A percentile compares a stretch with the other conserved stretches of the same genome.
Evolutionary conservation across 495 filamentous ascomycete genomes (phyloP).

Genomic region (Hyaloscypha bicolor): DNA sequence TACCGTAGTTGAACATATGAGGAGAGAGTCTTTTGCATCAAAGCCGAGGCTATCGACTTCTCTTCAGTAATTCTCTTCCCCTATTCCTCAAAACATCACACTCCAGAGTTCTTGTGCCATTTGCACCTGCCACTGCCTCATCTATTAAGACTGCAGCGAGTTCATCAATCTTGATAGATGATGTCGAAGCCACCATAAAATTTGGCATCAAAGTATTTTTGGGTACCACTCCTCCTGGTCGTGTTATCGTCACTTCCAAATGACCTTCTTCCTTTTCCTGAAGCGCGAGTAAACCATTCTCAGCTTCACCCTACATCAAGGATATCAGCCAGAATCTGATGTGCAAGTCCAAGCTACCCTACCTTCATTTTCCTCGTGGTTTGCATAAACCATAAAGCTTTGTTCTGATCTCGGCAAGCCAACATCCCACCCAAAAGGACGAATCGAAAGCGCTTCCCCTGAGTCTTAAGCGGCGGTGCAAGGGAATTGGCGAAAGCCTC

Average conservation of each 20-base stretch:
- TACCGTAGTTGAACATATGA: not conserved
- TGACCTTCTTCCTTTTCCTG: slow-evolving; percentile 22
- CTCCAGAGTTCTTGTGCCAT: slow-evolving; percentile 13
- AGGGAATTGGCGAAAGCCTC: slow-evolving; percentile 21
- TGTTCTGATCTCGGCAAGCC: slow-evolving; percentile 25
- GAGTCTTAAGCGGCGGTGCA: slow-evolving; percentile 19
- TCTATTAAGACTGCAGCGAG: slow-evolving; percentile 14
- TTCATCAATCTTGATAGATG: slow-evolving; percentile 17
- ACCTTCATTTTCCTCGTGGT: slow-evolving; percentile 32
- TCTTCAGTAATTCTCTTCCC: not conserved
- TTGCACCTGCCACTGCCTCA: slow-evolving; percentile 9
- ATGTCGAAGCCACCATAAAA: not conserved
- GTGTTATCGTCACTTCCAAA: slow-evolving; percentile 13
- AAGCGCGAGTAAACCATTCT: slow-evolving; percentile 21
- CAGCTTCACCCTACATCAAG: slow-evolving; percentile 14
- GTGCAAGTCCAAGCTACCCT: not conserved
- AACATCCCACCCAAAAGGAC: slow-evolving; percentile 34
- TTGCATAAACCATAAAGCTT: slow-evolving; percentile 27
- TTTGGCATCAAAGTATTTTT: slow-evolving; percentile 10
- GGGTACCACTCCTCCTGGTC: slow-evolving; percentile 7
- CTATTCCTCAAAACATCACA: slow-evolving; percentile 6
- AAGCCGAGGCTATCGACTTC: not conserved
- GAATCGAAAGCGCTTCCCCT: slow-evolving; percentile 32
- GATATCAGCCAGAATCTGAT: slow-evolving; percentile 19
- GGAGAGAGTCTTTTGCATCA: not conserved